Conservation (phyloP, 148 eudicot genomes). For the Cornus controversa region DNA sequence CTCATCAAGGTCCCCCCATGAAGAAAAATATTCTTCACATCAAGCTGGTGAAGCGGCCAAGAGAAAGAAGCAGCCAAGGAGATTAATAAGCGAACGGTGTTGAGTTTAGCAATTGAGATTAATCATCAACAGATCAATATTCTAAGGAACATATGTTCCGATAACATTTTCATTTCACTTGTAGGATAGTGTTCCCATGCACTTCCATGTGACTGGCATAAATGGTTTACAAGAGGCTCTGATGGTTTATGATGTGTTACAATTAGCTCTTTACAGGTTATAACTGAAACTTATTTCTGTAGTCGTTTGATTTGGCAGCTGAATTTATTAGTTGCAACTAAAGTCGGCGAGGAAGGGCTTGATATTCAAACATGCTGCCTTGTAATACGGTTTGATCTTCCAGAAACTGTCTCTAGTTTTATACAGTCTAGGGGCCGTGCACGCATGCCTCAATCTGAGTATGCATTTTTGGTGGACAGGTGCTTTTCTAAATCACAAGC, state of each 20-base stretch:
- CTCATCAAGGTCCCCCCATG: too few species aligned
- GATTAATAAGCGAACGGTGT: too few species aligned
- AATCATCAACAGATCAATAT: background rate
- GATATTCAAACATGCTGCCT: slow-evolving; percentile 99
- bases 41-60: too few species aligned
- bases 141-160: background rate
- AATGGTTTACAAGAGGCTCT: background rate
- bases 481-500: slow-evolving; percentile 18
- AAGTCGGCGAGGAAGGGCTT: slow-evolving; percentile 98
- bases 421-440: slow-evolving; percentile 99
- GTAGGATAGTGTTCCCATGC: too few species aligned
- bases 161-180: background rate
- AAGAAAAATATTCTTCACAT: too few species aligned
- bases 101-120: background rate
- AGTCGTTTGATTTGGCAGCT: slow-evolving; percentile 55
- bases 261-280: background rate
- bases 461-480: slow-evolving; percentile 93
- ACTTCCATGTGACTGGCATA: background rate
- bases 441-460: slow-evolving; percentile 93
- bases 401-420: slow-evolving; percentile 91
- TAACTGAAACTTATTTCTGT: background rate
- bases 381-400: slow-evolving; percentile 95
- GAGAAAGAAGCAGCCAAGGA: too few species aligned
- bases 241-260: slow-evolving; percentile 5
- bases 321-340: slow-evolving; percentile 90